These are phyloP conservation scores for Vinca major DNA, from an alignment of 305 asterid genomes.

Conservation along the genomic window DNA sequence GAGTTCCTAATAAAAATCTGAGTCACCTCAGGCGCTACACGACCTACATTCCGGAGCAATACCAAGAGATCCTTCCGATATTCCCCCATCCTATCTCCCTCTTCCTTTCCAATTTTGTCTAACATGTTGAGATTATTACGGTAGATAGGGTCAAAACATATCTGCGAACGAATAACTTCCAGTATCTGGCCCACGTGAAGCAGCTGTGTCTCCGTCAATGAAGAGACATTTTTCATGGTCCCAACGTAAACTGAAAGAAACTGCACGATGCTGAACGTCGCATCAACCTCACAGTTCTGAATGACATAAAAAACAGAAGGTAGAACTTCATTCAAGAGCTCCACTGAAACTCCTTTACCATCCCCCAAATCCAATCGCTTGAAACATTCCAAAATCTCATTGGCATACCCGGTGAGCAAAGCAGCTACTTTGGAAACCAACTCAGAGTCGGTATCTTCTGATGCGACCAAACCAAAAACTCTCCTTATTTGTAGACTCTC, in stretches of 20 bases:
- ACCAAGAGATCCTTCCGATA: conserved; percentile 78
- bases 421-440: conserved; percentile 49
- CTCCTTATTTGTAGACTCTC: conserved; percentile 57
- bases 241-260: conserved; percentile 80
- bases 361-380: conserved; percentile 52
- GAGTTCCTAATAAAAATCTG: conserved; percentile 75
- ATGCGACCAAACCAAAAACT: conserved; percentile 49
- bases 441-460: conserved; percentile 42
- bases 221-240: conserved; percentile 66
- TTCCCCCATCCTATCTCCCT: conserved; percentile 85
- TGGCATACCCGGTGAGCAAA: conserved; percentile 66
- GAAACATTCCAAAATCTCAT: conserved; percentile 66
- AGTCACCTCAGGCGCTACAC: conserved; percentile 84
- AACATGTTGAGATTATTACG: conserved; percentile 51
- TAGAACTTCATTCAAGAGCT: conserved; percentile 62
- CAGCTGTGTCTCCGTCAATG: conserved; percentile 58
- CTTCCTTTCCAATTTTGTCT: conserved; percentile 85
- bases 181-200: conserved; percentile 71
- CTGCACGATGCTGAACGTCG: conserved; percentile 61
- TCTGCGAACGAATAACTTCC: conserved; percentile 60
- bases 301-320: conserved; percentile 67
- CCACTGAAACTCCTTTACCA: conserved; percentile 43
- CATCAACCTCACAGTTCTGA: conserved; percentile 59
- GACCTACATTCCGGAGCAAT: conserved; percentile 66
- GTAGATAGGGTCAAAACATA: conserved; percentile 59